Base-by-base conservation (phyloP, 805 yeast genomes). In the Wickerhamia fluorescens region DNA sequence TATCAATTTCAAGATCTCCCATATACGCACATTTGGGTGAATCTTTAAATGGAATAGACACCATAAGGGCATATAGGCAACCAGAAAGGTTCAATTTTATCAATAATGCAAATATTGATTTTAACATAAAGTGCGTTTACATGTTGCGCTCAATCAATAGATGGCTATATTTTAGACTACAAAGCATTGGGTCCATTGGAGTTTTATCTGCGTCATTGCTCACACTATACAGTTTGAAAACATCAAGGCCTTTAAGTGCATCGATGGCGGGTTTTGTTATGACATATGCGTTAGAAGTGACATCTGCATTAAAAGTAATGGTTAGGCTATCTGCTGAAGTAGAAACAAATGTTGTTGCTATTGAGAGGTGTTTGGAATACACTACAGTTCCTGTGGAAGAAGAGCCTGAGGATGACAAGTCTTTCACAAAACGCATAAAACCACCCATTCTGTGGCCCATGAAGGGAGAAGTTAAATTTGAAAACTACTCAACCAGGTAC, bases 381-480 rank as follows among this genome's bases (percentile, higher is more conserved):
- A 57, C 67, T 35, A 58, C 61, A 10, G 48, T 73, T 30, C 48
- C 46, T 20, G 53, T 68, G 6, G 78, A 70, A 47, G 56, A 56
- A 26, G 47, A 46, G 16, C 22, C 17, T 13, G 20, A 9, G 18
- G 29, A 27, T 20, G 43, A 72, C 18, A 53, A 82, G 40, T 86
- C 85, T 50, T 73, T 85, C 7, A 75, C 95, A 3, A 71, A 85
- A 33, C 87, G 88, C 49, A 75, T 96, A 51, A 73, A 76, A 7
- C 67, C 80, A 2, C 57, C 64, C 5, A 47, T 53, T 2, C 41
- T 57, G n/a, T 88, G 96, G 95, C 96, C 96, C 6, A 49, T 60
- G 7, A 47, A 59, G 10, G 96, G 96, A 25, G 69, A 63, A 3
- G 70, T 88, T 29, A 63, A 65, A 30, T 81, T 88, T 48, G 66